These are phyloP conservation scores for Udeniomyces megalosporus DNA, from an alignment of 768 basidiomycete species.

Conservation along the genomic window DNA sequence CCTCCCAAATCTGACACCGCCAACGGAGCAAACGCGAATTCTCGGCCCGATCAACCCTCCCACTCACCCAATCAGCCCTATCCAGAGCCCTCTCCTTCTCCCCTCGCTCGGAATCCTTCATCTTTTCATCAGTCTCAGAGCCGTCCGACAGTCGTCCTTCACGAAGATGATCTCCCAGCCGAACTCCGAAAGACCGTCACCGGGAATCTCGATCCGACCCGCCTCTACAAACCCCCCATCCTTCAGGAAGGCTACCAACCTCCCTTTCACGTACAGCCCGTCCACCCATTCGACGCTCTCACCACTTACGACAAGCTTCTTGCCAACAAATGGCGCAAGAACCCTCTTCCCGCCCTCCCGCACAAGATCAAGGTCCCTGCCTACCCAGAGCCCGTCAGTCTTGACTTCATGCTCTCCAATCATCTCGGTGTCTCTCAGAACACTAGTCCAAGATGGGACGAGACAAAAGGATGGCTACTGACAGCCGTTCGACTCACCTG, in stretches of 20 bases:
- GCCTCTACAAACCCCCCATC: constrained; percentile 2
- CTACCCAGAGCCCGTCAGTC: constrained; percentile 3
- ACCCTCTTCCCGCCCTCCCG: neutral
- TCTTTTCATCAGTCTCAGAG: neutral
- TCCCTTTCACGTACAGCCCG: neutral
- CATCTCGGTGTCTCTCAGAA: too few relatives aligned
- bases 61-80: too few relatives aligned
- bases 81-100: neutral
- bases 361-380: constrained; percentile 3
- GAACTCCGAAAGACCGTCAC: neutral
- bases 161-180: neutral
- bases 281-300: constrained; percentile 4
- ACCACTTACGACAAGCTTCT: neutral
- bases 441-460: too few relatives aligned
- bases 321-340: neutral
- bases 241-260: neutral
- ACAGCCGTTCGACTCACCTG: constrained; percentile 3
- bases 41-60: too few relatives aligned
- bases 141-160: too few relatives aligned
- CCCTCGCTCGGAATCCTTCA: neutral
- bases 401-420: too few relatives aligned
- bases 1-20: neutral
- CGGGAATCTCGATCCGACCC: neutral
- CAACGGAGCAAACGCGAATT: too few relatives aligned
- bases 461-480: too few relatives aligned